These are phyloP conservation scores for Endotrypanum monterogeii DNA, from an alignment of 208 protist species.

Conservation along the genomic window DNA sequence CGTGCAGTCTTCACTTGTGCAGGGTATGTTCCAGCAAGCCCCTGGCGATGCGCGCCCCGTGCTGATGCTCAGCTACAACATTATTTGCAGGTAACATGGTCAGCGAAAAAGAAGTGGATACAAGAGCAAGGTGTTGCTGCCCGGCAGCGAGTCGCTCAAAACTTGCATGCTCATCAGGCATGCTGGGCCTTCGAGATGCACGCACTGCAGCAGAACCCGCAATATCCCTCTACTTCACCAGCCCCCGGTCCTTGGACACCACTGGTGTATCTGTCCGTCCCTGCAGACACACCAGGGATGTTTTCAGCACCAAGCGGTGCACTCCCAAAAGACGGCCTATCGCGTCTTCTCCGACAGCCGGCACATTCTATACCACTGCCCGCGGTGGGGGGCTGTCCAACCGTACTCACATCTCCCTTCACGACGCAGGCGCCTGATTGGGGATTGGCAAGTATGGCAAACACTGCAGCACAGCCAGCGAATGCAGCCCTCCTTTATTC, in stretches of 20 bases:
- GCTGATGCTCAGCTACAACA: conserved; percentile 11
- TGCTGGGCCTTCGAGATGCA: neutral
- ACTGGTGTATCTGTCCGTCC: neutral
- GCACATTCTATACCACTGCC: neutral
- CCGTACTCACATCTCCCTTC: neutral
- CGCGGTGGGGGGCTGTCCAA: neutral
- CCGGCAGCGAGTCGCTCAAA: neutral
- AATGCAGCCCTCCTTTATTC: neutral
- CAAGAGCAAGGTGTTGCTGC: neutral
- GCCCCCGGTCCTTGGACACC: neutral
- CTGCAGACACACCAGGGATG: neutral
- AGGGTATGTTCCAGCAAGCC: conserved; percentile 32
- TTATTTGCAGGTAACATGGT: conserved; percentile 4
- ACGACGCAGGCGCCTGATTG: neutral
- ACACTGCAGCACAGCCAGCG: neutral
- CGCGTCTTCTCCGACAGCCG: neutral
- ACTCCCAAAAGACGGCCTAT: neutral
- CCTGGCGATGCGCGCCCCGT: conserved; percentile 25
- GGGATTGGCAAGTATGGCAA: neutral
- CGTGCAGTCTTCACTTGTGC: conserved; percentile 29
- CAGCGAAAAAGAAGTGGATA: conserved; percentile 1
- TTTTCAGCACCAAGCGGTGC: neutral
- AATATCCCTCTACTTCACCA: neutral
- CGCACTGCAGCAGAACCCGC: conserved; percentile 1
- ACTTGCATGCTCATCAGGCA: neutral